Evolutionary conservation across 768 basidiomycete species (phyloP), one percentile per base, ranked within the genome.

Genomic region (Artomyces pyxidatus): DNA sequence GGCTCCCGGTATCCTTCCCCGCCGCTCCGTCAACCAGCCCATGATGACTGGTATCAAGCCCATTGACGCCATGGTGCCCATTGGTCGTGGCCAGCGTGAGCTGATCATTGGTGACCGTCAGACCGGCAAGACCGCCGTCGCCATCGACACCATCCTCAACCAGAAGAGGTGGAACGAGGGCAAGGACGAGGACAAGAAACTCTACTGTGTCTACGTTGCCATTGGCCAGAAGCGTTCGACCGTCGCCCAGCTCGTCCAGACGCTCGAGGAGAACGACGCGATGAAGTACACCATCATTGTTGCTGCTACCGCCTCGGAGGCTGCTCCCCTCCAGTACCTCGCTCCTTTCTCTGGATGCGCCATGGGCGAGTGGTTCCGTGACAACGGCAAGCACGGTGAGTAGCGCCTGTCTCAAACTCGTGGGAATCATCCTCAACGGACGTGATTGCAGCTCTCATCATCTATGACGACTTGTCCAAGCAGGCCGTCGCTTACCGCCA

Each of bases 321-420:
- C 96, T 62, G 96, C 96, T 59, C 96, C 96, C 59, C 80, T 99
- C 49, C 96, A 99, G 68, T 99, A 97, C 75, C 88, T 99, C 61
- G 96, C 96, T 63, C 96, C 96, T 59, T 99, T 99, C 91, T 95
- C 96, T 59, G 96, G 96, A 56, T 95, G 92, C 72, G 96, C 96
- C 63, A 99, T 99, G 93, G 96, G 96, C 68, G 96, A 99, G 75
- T 99, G 95, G 95, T 99, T 99, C 96, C 89, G 92, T 73, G 96
- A 99, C 75, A 99, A 99, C 69, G 95, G 93, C 76, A 97, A 95
- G 76, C 96, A 99, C 71, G 94, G 87, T 87, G 62, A 47, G 82
- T 60, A n/a, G 11, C 12, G 19, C 32, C 4, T 17, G 12, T 14
- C n/a, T 41, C 11, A 11, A 12, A 9, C 22, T 5, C 12, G 39